These are phyloP conservation scores for Rhododendron ovatum DNA, from an alignment of 148 eudicot species.

Conservation along the genomic window DNA sequence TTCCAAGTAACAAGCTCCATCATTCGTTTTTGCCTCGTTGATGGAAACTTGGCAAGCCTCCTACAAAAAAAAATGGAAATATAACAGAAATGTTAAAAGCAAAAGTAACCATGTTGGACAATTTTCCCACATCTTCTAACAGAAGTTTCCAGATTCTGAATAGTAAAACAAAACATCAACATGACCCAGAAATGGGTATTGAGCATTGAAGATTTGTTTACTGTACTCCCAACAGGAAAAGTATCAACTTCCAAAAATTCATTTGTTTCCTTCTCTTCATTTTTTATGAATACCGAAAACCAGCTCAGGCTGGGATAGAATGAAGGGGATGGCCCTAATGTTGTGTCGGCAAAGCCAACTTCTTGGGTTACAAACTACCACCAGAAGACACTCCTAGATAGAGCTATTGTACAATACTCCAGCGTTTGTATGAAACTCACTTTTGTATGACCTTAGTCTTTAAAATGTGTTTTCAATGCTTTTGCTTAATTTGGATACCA, in stretches of 20 bases:
- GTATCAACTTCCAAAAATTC: background rate
- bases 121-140: background rate
- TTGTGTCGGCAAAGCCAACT: slow-evolving; percentile 13
- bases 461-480: background rate
- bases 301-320: slow-evolving; percentile 6
- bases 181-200: background rate
- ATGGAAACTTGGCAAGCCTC: slow-evolving; percentile 64
- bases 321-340: background rate
- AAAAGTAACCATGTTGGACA: background rate
- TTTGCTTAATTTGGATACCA: background rate
- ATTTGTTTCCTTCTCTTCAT: background rate
- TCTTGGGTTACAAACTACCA: background rate
- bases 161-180: background rate
- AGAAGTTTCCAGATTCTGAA: too few species aligned
- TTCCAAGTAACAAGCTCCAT: slow-evolving; percentile 69
- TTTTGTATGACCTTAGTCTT: background rate
- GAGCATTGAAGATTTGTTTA: background rate
- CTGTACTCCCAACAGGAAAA: background rate
- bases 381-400: background rate
- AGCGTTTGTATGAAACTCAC: background rate
- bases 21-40: slow-evolving; percentile 50
- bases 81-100: background rate
- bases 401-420: background rate
- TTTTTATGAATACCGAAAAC: background rate
- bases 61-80: slow-evolving; percentile 30